These are phyloP conservation scores for Achlya hypogyna DNA, from an alignment of 352 stramenopile genomes.

Conservation along the genomic window DNA sequence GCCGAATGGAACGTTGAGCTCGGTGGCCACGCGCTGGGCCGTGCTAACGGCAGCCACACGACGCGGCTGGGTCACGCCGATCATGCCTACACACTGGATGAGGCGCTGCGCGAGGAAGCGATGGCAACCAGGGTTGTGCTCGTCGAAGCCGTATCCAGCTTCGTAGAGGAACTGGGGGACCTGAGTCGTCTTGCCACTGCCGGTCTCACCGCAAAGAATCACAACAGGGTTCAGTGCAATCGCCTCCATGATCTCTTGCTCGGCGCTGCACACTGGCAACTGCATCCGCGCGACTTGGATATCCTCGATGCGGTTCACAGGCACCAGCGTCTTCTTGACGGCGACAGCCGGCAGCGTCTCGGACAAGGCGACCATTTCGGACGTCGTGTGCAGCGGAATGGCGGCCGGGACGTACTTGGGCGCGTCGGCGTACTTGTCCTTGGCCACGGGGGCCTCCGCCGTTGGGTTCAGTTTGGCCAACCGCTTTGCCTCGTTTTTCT, in stretches of 20 bases:
- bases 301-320: constrained; percentile 63
- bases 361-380: constrained; percentile 50
- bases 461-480: constrained; percentile 24
- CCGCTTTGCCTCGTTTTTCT: constrained; percentile 75
- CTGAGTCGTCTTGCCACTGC: constrained; percentile 97
- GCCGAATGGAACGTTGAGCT: constrained; percentile 89
- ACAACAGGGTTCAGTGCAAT: constrained; percentile 94
- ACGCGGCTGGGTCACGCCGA: constrained; percentile 96
- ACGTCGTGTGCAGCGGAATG: constrained; percentile 56
- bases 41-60: constrained; percentile 97
- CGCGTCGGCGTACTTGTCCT: constrained; percentile 29
- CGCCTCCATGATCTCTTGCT: constrained; percentile 99
- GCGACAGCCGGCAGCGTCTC: constrained; percentile 32
- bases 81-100: constrained; percentile 27
- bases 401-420: constrained; percentile 49
- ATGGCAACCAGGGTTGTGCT: constrained; percentile 39
- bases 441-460: not conserved
- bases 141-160: constrained; percentile 71
- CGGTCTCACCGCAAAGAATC: constrained; percentile 97
- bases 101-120: no score
- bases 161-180: constrained; percentile 99
- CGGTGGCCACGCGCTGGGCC: constrained; percentile 94
- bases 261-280: constrained; percentile 95
- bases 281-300: constrained; percentile 90
- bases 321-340: constrained; percentile 65